These are phyloP conservation scores for Aspergillus nomiae DNA, from an alignment of 2,329 filamentous ascomycete genomes.

Conservation along the genomic window DNA sequence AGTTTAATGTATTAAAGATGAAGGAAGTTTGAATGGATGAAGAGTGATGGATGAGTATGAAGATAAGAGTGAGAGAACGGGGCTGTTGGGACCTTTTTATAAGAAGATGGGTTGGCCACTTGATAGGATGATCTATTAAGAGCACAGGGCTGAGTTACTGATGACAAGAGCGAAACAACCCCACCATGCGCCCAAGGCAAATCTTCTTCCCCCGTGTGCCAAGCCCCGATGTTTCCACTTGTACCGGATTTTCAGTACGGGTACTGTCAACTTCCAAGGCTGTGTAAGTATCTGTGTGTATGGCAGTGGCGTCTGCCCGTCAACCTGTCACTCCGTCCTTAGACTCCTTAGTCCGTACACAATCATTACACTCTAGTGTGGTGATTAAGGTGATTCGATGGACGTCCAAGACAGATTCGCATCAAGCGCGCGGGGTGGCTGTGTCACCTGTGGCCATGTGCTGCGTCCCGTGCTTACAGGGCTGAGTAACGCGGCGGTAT, in stretches of 20 bases:
- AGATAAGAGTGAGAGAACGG: slow-evolving; percentile 3
- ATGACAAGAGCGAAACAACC: slow-evolving; percentile 6
- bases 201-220: slow-evolving; percentile 8
- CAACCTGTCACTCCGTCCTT: not conserved
- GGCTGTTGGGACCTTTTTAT: slow-evolving; percentile 16
- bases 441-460: slow-evolving; percentile 2
- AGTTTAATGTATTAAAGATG: not conserved
- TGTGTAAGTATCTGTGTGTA: not conserved
- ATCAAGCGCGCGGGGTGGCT: slow-evolving; percentile 8
- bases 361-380: not conserved
- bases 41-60: slow-evolving; percentile 9
- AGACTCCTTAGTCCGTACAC: not conserved
- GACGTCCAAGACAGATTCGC: not conserved
- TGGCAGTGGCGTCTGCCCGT: not conserved
- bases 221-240: slow-evolving; percentile 12
- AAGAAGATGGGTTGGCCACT: slow-evolving; percentile 17
- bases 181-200: slow-evolving; percentile 7
- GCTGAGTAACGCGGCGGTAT: slow-evolving; percentile 8
- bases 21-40: slow-evolving; percentile 1
- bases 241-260: slow-evolving; percentile 4
- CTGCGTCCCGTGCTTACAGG: slow-evolving; percentile 10
- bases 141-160: slow-evolving; percentile 19
- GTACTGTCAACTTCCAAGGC: slow-evolving; percentile 7
- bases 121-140: slow-evolving; percentile 15
- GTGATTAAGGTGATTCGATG: not conserved